Conservation (phyloP, 352 stramenopile species). For the Globisporangium lucens region DNA sequence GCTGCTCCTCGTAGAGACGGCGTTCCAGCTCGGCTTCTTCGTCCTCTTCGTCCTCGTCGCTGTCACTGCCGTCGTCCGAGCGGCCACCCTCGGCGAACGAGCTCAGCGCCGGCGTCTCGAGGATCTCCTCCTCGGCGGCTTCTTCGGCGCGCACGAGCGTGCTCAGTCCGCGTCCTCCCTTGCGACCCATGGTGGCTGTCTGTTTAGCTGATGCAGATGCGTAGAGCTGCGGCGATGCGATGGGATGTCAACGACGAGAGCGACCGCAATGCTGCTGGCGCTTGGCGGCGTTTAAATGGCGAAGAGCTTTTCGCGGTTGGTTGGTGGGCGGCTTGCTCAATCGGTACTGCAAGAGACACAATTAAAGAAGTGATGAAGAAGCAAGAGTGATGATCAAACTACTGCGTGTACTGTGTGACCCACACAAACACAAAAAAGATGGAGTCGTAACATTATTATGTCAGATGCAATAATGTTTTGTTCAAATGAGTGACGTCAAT, state of each 20-base stretch:
- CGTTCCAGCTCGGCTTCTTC: constrained; percentile 73
- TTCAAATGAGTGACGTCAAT: constrained; percentile 2
- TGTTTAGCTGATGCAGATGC: constrained; percentile 4
- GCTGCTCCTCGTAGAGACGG: constrained; percentile 65
- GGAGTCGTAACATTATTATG: neutral
- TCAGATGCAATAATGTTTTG: neutral
- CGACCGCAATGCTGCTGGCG: constrained; percentile 3
- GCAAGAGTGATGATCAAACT: neutral
- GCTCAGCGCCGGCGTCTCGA: constrained; percentile 77
- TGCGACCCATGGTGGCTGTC: constrained; percentile 33
- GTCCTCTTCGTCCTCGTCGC: constrained; percentile 49
- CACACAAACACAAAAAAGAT: neutral
- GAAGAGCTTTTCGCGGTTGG: constrained; percentile 15
- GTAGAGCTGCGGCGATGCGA: neutral
- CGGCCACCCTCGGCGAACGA: constrained; percentile 26
- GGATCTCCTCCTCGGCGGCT: constrained; percentile 76
- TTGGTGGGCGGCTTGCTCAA: constrained; percentile 16
- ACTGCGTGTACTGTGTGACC: neutral
- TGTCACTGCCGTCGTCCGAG: constrained; percentile 23
- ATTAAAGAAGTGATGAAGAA: constrained; percentile 13
- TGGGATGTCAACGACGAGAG: constrained; percentile 6
- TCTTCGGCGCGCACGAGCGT: constrained; percentile 68
- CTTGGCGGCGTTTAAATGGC: constrained; percentile 12
- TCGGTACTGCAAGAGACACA: constrained; percentile 23
- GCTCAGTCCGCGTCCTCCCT: constrained; percentile 39